Conservation (phyloP, 2,329 filamentous ascomycete genomes). For the Penicillium expansum region DNA sequence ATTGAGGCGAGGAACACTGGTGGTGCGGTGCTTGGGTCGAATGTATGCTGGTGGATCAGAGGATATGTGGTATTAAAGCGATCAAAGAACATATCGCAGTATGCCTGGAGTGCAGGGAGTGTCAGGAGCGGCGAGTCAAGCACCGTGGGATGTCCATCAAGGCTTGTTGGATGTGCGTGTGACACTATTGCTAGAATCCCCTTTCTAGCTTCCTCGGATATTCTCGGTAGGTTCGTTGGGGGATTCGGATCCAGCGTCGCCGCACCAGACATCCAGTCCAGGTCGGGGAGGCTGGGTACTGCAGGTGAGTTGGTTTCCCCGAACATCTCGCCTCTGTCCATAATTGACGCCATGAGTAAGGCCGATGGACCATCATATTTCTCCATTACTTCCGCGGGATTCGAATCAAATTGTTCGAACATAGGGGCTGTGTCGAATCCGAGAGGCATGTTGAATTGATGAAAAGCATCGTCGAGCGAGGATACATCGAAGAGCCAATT, state of each 20-base stretch:
- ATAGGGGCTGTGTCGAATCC: conserved; percentile 26
- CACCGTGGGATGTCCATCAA: conserved; percentile 49
- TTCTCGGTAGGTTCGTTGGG: conserved; percentile 18
- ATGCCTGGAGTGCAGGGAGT: conserved; percentile 52
- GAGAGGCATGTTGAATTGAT: conserved; percentile 27
- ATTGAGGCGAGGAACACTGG: conserved; percentile 55
- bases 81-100: conserved; percentile 59
- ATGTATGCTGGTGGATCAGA: conserved; percentile 58
- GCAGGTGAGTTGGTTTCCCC: background rate
- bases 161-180: conserved; percentile 48
- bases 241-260: conserved; percentile 10
- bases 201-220: conserved; percentile 36
- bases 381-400: background rate
- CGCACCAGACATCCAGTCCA: conserved; percentile 32
- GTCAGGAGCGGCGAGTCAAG: conserved; percentile 53
- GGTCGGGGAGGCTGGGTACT: conserved; percentile 14
- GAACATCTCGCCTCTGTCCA: conserved; percentile 13
- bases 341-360: conserved; percentile 25
- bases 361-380: conserved; percentile 25
- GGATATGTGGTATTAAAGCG: conserved; percentile 62
- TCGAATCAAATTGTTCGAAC: conserved; percentile 14
- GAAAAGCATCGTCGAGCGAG: conserved; percentile 38
- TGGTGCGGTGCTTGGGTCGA: conserved; percentile 51
- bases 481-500: conserved; percentile 58
- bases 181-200: conserved; percentile 52